Base-by-base conservation (phyloP, 768 basidiomycete genomes). In the Tylopilus felleus region DNA sequence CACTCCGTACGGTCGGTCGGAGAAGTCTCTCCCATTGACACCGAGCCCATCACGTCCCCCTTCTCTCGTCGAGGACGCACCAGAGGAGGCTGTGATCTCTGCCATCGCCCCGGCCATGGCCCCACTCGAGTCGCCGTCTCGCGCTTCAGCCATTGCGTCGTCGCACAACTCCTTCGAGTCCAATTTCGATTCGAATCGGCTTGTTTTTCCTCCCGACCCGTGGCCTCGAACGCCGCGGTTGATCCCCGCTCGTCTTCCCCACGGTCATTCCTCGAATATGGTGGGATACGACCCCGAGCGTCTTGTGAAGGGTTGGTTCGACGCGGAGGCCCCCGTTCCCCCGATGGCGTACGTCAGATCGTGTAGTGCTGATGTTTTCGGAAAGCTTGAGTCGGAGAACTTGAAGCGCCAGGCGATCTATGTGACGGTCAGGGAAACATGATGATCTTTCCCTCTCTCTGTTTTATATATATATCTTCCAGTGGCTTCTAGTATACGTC, bases 381-480 rank as follows among this genome's bases (percentile, higher is more conserved):
- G 13, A n/a, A 44, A n/a, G 8, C 14, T 17, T 21, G 19, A 27
- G 19, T 33, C 17, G 10, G 54, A 56, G 43, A n/a, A n/a, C n/a
- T n/a, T n/a, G n/a, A 57, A 39, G 19, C 59, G 53, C 2, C 49
- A 76, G 58, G 65, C 69, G 50, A 70, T 80, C 39, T 73, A 73
- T 59, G 75, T 79, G 75, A 74, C 75, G 1, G 72, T 76, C 27
- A 73, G 72, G 49, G 78, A 79, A 54, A 73, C 70, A 28, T 16
- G 7, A 21, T 47, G 40, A 47, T 27, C 21, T 13, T 29, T 21
- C 4, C 14, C 27, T 5, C 16, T 38, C 13, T 40, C 27, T 36
- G 2, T 27, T 41, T 23, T 23, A 2, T 27, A n/a, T 2, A 22
- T 12, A 1, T 27, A 7, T 13, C 19, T 33, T 46, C 21, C 14